Evolutionary conservation across 148 eudicot species (phyloP).

Genomic region (Cornus controversa): DNA sequence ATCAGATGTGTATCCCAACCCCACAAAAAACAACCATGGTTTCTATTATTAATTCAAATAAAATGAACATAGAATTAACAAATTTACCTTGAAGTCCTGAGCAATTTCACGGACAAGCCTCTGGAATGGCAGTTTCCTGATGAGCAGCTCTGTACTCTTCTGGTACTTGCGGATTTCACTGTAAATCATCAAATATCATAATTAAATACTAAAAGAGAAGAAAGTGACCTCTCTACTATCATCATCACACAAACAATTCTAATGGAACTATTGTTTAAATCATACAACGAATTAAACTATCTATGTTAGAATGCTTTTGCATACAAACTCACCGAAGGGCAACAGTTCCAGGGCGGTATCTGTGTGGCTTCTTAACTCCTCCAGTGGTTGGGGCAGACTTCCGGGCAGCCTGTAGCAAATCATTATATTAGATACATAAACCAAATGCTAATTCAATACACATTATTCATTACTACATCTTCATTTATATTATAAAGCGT

Average conservation of each 20-base stretch:
- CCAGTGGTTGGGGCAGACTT: slow-evolving; percentile 93
- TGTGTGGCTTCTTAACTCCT: slow-evolving; percentile 92
- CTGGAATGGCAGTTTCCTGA: slow-evolving; percentile 88
- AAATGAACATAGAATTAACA: neutral
- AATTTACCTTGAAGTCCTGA: slow-evolving; percentile 73
- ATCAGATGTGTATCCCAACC: neutral
- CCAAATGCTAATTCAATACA: neutral
- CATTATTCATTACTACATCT: too few species aligned
- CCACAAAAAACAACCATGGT: neutral
- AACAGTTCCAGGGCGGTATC: slow-evolving; percentile 89
- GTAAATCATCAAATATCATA: slow-evolving; percentile 1
- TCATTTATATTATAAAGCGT: too few species aligned
- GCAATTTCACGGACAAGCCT: slow-evolving; percentile 89
- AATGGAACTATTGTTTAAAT: too few species aligned
- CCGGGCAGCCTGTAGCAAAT: slow-evolving; percentile 59
- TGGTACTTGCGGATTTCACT: slow-evolving; percentile 90
- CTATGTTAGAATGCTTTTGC: too few species aligned
- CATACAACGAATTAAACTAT: too few species aligned
- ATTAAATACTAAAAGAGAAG: too few species aligned
- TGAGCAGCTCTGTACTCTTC: slow-evolving; percentile 82
- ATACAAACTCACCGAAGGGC: slow-evolving; percentile 59
- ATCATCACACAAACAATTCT: too few species aligned
- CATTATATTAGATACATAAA: neutral
- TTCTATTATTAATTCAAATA: neutral
- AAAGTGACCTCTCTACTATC: too few species aligned